A percentile compares a stretch with the other conserved stretches of the same genome.
phyloP scores from a whole-genome alignment of 2,329 filamentous ascomycete species.

The Ascochyta lentis region DNA sequence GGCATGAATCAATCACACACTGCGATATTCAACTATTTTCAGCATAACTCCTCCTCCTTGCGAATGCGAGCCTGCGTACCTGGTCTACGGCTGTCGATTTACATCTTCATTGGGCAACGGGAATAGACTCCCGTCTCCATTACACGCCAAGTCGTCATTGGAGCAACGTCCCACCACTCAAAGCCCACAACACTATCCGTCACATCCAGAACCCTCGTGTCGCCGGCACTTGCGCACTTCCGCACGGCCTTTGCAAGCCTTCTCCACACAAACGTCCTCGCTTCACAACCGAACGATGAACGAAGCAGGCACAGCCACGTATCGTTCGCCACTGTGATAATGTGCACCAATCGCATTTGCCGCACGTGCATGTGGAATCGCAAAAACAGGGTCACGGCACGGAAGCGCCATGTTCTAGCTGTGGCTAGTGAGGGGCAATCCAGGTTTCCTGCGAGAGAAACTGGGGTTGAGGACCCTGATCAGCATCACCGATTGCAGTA shows the following conservation, averaged over 20 bases:
- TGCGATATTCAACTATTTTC: not conserved
- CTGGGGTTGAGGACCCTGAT: constrained; percentile 37
- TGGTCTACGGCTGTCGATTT: not conserved
- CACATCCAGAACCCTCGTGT: constrained; percentile 6
- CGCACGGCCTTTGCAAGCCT: constrained; percentile 8
- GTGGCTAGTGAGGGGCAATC: constrained; percentile 41
- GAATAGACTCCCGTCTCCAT: constrained; percentile 5
- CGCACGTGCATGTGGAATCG: constrained; percentile 8
- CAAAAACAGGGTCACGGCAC: constrained; percentile 13
- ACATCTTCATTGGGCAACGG: constrained; percentile 1
- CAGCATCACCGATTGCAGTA: constrained; percentile 19
- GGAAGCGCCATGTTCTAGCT: constrained; percentile 25
- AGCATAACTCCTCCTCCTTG: not conserved
- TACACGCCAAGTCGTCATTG: constrained; percentile 9
- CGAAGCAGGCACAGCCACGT: constrained; percentile 14
- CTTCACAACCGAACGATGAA: constrained; percentile 10
- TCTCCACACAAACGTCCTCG: constrained; percentile 16
- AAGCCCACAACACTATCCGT: not conserved
- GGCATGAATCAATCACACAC: not conserved
- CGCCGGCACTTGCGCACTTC: constrained; percentile 9
- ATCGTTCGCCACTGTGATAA: constrained; percentile 3
- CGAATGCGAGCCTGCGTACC: constrained; percentile 3
- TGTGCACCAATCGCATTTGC: constrained; percentile 4
- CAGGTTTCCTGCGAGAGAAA: constrained; percentile 16
- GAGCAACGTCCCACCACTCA: constrained; percentile 6